Evolutionary conservation across 306 rosid species (phyloP).

Genomic region (Vicia villosa): DNA sequence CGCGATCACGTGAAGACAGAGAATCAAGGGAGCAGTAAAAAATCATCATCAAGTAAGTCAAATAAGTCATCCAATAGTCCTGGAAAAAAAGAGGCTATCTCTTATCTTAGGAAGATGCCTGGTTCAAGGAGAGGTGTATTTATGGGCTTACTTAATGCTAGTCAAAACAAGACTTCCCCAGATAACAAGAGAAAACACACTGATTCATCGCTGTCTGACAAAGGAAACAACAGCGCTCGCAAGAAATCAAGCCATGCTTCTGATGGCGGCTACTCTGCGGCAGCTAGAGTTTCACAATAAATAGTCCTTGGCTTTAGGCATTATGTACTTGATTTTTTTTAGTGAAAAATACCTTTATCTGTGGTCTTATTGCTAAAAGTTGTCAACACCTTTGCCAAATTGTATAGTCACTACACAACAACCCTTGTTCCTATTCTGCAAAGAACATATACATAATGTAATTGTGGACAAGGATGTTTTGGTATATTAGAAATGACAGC

Average conservation of each 20-base stretch:
- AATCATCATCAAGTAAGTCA: slow-evolving; percentile 36
- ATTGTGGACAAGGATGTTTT: slow-evolving; percentile 8
- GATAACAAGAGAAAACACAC: slow-evolving; percentile 61
- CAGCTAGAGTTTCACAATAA: slow-evolving; percentile 48
- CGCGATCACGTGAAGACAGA: slow-evolving; percentile 48
- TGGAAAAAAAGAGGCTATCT: slow-evolving; percentile 50
- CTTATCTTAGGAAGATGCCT: slow-evolving; percentile 51
- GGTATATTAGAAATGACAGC: neutral
- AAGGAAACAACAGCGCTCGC: slow-evolving; percentile 36
- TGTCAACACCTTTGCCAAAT: slow-evolving; percentile 21
- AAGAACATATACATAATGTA: neutral
- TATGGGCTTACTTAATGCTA: slow-evolving; percentile 13
- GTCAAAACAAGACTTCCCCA: slow-evolving; percentile 36
- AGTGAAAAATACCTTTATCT: neutral
- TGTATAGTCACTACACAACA: slow-evolving; percentile 39
- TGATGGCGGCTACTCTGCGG: slow-evolving; percentile 40
- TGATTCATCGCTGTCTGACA: slow-evolving; percentile 49
- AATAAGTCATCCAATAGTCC: slow-evolving; percentile 39
- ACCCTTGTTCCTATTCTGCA: neutral
- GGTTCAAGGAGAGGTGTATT: slow-evolving; percentile 49
- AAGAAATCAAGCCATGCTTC: slow-evolving; percentile 54
- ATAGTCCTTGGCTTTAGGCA: slow-evolving; percentile 5
- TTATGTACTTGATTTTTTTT: slow-evolving; percentile 14
- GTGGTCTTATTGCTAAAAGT: slow-evolving; percentile 18
- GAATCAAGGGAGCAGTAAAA: slow-evolving; percentile 40